Evolutionary conservation across 208 protist genomes (phyloP).

Genomic region (Porcisia hertigi): DNA sequence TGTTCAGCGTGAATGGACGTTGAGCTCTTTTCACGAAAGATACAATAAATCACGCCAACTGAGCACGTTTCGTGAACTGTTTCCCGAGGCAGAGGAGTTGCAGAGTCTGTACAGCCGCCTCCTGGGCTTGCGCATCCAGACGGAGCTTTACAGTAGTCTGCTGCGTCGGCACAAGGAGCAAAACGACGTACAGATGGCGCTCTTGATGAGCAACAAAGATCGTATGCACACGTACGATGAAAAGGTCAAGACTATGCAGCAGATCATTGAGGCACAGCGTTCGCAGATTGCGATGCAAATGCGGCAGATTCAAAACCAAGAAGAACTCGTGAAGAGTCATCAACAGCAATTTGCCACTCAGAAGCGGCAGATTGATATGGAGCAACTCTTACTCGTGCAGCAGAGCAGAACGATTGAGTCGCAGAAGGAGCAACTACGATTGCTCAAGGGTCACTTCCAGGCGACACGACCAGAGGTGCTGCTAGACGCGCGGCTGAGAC

Average conservation of each 20-base stretch:
- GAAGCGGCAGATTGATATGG: conserved; percentile 46
- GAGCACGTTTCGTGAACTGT: conserved; percentile 66
- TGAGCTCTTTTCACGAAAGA: conserved; percentile 66
- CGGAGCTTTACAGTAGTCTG: conserved; percentile 81
- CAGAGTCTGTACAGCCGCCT: conserved; percentile 76
- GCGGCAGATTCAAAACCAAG: conserved; percentile 65
- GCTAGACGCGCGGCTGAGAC: conserved; percentile 7
- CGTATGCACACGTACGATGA: conserved; percentile 82
- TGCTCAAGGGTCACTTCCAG: conserved; percentile 32
- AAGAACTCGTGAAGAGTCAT: conserved; percentile 70
- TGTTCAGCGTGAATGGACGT: conserved; percentile 60
- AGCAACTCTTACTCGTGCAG: conserved; percentile 26
- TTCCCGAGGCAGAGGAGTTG: conserved; percentile 82
- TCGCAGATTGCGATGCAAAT: conserved; percentile 78
- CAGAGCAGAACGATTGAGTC: conserved; percentile 38
- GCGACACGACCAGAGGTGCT: conserved; percentile 20
- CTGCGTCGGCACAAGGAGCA: conserved; percentile 85
- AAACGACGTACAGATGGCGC: conserved; percentile 81
- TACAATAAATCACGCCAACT: conserved; percentile 61
- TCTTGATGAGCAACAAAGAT: conserved; percentile 81
- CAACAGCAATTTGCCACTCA: conserved; percentile 67
- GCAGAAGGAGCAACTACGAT: conserved; percentile 32
- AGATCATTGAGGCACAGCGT: conserved; percentile 82
- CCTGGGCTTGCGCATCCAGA: conserved; percentile 69
- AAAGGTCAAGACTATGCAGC: conserved; percentile 81